A percentile compares a stretch with the other conserved stretches of the same genome.
These are phyloP conservation scores for Phytophthora constricta DNA, from an alignment of 352 stramenopile species.

Conservation along the genomic window DNA sequence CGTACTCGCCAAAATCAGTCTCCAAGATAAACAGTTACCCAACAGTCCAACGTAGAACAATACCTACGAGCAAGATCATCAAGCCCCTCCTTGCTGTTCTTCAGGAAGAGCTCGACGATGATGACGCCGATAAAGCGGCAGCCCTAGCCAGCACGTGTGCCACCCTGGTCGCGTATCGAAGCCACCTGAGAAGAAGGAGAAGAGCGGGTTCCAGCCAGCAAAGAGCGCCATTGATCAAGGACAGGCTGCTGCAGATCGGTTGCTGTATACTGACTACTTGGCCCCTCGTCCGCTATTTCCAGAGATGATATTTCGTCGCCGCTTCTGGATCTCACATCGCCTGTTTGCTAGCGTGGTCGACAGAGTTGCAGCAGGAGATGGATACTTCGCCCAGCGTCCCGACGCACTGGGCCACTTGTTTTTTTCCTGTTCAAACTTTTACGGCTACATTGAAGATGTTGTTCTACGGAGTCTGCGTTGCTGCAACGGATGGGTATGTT, in stretches of 20 bases:
- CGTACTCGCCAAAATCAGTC: neutral
- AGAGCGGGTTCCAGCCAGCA: neutral
- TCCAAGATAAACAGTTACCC: neutral
- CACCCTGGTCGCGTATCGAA: neutral
- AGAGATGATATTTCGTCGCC: neutral
- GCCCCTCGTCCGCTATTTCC: neutral
- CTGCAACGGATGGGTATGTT: slow-evolving; percentile 26
- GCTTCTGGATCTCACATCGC: slow-evolving; percentile 2
- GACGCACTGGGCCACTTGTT: slow-evolving; percentile 21
- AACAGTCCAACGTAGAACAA: neutral
- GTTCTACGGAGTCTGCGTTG: slow-evolving; percentile 21
- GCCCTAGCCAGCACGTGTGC: neutral
- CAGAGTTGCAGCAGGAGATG: neutral
- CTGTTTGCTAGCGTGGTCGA: slow-evolving; percentile 7
- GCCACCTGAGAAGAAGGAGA: neutral
- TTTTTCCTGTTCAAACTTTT: slow-evolving; percentile 19
- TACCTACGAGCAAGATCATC: no score
- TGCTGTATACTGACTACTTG: slow-evolving; percentile 19
- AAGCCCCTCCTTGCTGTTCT: neutral
- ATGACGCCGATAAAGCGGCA: neutral
- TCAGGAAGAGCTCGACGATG: neutral
- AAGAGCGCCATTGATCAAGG: neutral
- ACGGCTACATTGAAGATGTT: slow-evolving; percentile 20
- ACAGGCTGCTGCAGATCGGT: slow-evolving; percentile 1
- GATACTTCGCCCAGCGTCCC: slow-evolving; percentile 11